Evolutionary conservation across 1,284 basidiomycete genomes (phyloP).

Genomic region (Apiotrichum mycotoxinovorans): DNA sequence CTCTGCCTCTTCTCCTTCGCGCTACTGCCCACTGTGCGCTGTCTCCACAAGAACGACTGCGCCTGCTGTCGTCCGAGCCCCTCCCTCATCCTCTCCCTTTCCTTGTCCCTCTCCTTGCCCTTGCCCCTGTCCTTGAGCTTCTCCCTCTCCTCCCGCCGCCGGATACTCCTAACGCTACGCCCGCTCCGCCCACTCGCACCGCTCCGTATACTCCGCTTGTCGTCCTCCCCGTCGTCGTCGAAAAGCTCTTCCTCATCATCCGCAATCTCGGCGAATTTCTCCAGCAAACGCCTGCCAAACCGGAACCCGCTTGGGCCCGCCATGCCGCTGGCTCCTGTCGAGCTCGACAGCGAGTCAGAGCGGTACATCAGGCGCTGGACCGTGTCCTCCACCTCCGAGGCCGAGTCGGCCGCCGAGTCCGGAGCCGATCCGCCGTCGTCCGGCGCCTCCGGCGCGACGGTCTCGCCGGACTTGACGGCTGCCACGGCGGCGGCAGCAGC

Average conservation of each 20-base stretch:
- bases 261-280: not conserved
- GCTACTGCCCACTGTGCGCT: no score
- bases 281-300: not conserved
- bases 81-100: no score
- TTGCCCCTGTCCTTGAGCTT: not conserved
- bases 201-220: not conserved
- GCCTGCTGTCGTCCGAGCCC: no score
- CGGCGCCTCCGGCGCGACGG: not conserved
- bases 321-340: no score
- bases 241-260: not conserved
- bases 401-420: not conserved
- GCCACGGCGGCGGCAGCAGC: not conserved
- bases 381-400: slow-evolving; percentile 14
- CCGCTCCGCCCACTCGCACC: not conserved
- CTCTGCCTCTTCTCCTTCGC: no score
- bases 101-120: no score
- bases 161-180: not conserved
- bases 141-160: not conserved
- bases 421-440: slow-evolving; percentile 1
- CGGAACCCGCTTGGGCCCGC: not conserved
- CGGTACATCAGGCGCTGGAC: not conserved
- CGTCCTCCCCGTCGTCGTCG: not conserved
- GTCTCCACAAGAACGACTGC: no score
- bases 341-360: no score
- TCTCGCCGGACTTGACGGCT: not conserved